Percentiles rank a stretch among this genome's conserved stretches.
Evolutionary conservation across 208 protist species (phyloP).

Genomic region (Leishmania martiniquensis): DNA sequence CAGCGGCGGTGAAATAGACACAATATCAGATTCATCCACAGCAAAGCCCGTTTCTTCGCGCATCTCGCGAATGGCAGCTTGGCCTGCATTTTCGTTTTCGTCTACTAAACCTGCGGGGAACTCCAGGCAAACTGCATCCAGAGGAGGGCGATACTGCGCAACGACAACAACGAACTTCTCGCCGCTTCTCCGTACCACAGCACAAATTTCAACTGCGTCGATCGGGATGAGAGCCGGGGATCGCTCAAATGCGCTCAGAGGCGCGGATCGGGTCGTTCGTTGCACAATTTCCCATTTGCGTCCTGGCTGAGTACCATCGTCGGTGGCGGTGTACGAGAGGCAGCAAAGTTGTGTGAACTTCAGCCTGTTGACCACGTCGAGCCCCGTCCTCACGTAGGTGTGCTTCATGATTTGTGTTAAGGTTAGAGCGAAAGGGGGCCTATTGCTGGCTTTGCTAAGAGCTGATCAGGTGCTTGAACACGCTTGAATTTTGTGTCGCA

Average conservation of each 20-base stretch:
- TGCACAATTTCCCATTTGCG: constrained; percentile 76
- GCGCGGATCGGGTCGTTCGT: constrained; percentile 44
- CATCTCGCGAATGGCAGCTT: constrained; percentile 79
- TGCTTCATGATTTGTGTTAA: constrained; percentile 34
- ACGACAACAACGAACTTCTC: constrained; percentile 71
- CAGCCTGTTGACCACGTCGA: constrained; percentile 33
- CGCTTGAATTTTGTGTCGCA: not conserved
- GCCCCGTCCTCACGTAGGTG: constrained; percentile 29
- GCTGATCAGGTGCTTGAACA: not conserved
- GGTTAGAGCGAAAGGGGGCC: not conserved
- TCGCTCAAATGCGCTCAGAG: constrained; percentile 30
- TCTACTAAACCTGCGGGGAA: constrained; percentile 89
- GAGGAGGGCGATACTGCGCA: constrained; percentile 79
- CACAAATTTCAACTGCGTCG: constrained; percentile 77
- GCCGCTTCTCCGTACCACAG: constrained; percentile 37
- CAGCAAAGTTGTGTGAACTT: constrained; percentile 40
- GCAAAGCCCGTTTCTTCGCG: constrained; percentile 86
- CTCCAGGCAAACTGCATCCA: constrained; percentile 70
- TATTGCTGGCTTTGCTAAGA: not conserved
- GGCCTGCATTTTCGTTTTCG: constrained; percentile 44
- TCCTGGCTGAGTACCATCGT: constrained; percentile 8
- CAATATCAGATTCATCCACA: constrained; percentile 39
- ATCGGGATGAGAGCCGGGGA: constrained; percentile 51
- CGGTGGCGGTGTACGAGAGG: constrained; percentile 29
- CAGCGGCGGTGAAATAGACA: constrained; percentile 45